Conservation (phyloP, 2,329 filamentous ascomycete genomes). For the Nigrograna mackinnonii region DNA sequence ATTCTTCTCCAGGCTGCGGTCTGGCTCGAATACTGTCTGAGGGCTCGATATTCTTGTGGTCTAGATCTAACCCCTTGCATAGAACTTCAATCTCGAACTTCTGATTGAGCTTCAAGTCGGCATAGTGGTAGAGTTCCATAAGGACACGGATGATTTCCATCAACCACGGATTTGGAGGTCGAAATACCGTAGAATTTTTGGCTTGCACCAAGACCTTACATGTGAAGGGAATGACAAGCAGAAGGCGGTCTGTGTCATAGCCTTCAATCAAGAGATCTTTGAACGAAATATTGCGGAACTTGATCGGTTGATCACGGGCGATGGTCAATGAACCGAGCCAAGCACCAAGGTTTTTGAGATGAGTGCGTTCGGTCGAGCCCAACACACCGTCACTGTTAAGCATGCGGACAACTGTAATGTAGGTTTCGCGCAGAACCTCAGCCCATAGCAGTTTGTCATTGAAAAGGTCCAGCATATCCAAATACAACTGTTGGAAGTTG, state of each 20-base stretch:
- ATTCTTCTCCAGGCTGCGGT: constrained; percentile 64
- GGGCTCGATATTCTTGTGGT: constrained; percentile 88
- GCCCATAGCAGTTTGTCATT: constrained; percentile 78
- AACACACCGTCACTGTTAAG: constrained; percentile 89
- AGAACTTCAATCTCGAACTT: constrained; percentile 99
- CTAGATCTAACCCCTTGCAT: constrained; percentile 88
- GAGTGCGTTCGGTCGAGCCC: constrained; percentile 81
- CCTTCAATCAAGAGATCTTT: constrained; percentile 93
- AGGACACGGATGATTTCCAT: constrained; percentile 94
- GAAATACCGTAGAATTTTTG: constrained; percentile 83
- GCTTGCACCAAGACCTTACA: constrained; percentile 94
- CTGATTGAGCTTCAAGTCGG: constrained; percentile 91
- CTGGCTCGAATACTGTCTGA: constrained; percentile 84
- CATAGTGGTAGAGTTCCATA: constrained; percentile 90
- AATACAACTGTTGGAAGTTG: constrained; percentile 92
- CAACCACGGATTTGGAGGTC: constrained; percentile 93
- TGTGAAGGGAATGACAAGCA: constrained; percentile 94
- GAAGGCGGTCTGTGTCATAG: constrained; percentile 86
- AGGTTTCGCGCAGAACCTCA: constrained; percentile 92
- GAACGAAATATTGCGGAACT: constrained; percentile 95
- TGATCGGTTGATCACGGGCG: constrained; percentile 91
- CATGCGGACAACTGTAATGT: constrained; percentile 80
- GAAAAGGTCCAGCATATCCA: constrained; percentile 84
- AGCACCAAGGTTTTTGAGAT: constrained; percentile 88
- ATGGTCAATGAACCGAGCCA: constrained; percentile 95